phyloP scores from a whole-genome alignment of 176 grass and related monocot genomes.

The Otatea glauca region DNA sequence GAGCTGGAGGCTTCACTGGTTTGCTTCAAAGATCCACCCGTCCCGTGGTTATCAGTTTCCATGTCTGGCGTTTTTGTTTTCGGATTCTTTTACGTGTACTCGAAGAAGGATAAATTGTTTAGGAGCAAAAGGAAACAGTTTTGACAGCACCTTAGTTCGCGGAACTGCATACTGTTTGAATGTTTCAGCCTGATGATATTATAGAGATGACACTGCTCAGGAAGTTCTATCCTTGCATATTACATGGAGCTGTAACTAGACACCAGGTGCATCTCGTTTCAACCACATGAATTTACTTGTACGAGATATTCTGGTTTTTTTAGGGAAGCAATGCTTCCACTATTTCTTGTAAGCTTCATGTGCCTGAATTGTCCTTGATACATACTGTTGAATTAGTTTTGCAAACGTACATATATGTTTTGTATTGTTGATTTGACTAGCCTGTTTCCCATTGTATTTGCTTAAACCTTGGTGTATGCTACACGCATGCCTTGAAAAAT shows the following conservation, averaged over 20 bases:
- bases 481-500: background rate
- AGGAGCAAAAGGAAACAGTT: constrained; percentile 90
- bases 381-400: constrained; percentile 29
- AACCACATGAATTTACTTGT: constrained; percentile 44
- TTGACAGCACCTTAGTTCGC: constrained; percentile 45
- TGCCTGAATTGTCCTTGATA: constrained; percentile 39
- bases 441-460: background rate
- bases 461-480: constrained; percentile 5
- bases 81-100: constrained; percentile 77
- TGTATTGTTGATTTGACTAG: constrained; percentile 14
- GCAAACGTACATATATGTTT: constrained; percentile 16
- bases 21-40: constrained; percentile 94
- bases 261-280: constrained; percentile 39
- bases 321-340: constrained; percentile 38
- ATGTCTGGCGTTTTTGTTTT: constrained; percentile 74
- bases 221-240: constrained; percentile 42
- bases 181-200: constrained; percentile 39
- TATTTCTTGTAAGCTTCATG: constrained; percentile 49
- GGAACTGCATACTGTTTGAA: constrained; percentile 40
- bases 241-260: constrained; percentile 29
- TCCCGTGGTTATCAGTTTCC: constrained; percentile 84
- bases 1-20: constrained; percentile 85
- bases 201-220: constrained; percentile 27
- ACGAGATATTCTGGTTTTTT: constrained; percentile 35
- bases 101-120: constrained; percentile 79